Evolutionary conservation across 2,329 filamentous ascomycete species (phyloP), one percentile per base, ranked within the genome.

Genomic region (Kalaharituber pfeilii): DNA sequence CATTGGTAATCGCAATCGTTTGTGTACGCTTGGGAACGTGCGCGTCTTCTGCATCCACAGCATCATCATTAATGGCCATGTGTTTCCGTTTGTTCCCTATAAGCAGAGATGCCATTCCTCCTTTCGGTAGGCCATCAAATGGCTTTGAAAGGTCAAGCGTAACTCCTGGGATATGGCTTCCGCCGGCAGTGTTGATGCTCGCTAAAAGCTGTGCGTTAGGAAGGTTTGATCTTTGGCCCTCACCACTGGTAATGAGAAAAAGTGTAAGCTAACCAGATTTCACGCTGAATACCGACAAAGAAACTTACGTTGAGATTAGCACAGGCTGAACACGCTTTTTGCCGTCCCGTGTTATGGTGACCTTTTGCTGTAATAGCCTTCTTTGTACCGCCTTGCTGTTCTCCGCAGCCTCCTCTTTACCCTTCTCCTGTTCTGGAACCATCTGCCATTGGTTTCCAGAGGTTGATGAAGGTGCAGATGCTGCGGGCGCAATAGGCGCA

Each of bases 251-350:
- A 55, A 44, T 27, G 33, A 28, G 44, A 22, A 39, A 33, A 22
- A 5, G 5, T 13, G 24, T 47, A 22, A 22, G 24, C 25, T 15
- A 36, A n/a, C 30, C n/a, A 9, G 30, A n/a, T 36, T 36, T 36
- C 30, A 36, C 9, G 30, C 30, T 36, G 30, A 36, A 36, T 9
- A 9, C n/a, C 30, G n/a, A 36, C n/a, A n/a, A n/a, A n/a, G 30
- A 9, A 44, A 59, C 58, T 59, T 24, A 60, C 55, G 86, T 87
- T 0, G 89, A 94, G 5, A 98, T 86, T 11, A 98, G 74, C 59
- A 98, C 73, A 1, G 91, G 91, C 3, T 87, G 85, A 53, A 98
- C 89, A 53, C 91, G 79, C 71, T 98, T 98, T 70, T 91, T 96
- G 27, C 91, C 91, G 61, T 98, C 89, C 67, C 95, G 96, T 0